These are phyloP conservation scores for Phaeotremella skinneri DNA, from an alignment of 768 basidiomycete species.

Conservation along the genomic window DNA sequence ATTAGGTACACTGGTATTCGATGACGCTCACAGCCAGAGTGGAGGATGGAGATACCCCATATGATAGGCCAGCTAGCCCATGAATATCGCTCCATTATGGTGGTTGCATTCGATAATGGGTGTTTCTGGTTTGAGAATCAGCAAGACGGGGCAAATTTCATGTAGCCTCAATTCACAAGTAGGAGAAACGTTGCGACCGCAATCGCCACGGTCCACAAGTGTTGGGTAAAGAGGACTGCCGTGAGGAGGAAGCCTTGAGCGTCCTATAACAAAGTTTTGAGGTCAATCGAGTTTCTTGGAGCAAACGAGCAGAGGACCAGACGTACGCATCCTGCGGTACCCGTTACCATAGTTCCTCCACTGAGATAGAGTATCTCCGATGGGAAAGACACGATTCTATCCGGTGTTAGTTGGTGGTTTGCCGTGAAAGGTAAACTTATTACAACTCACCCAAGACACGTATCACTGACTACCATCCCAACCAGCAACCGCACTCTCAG, in stretches of 20 bases:
- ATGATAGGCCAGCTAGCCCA: slow-evolving; percentile 29
- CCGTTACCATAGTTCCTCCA: slow-evolving; percentile 26
- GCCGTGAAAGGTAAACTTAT: background rate
- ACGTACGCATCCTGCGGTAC: slow-evolving; percentile 42
- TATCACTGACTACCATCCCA: slow-evolving; percentile 49
- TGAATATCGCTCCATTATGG: slow-evolving; percentile 36
- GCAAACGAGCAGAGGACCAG: background rate
- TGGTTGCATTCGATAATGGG: slow-evolving; percentile 40
- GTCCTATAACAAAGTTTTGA: slow-evolving; percentile 21
- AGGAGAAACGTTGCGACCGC: slow-evolving; percentile 47
- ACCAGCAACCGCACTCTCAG: slow-evolving; percentile 43
- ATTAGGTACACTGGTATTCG: too few relatives aligned
- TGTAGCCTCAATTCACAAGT: slow-evolving; percentile 33
- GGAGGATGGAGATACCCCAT: slow-evolving; percentile 33
- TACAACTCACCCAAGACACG: slow-evolving; percentile 41
- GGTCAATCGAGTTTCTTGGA: background rate
- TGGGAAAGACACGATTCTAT: slow-evolving; percentile 31
- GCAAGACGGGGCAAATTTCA: background rate
- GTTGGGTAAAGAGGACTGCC: slow-evolving; percentile 45
- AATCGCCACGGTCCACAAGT: slow-evolving; percentile 48
- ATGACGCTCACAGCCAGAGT: slow-evolving; percentile 41
- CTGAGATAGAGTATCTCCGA: slow-evolving; percentile 29
- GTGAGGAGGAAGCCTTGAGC: slow-evolving; percentile 42
- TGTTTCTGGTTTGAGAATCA: slow-evolving; percentile 30
- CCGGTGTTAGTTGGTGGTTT: background rate